Evolutionary conservation across 2,329 filamentous ascomycete genomes (phyloP), one percentile per base, ranked within the genome.

Genomic region (Curvularia hawaiiensis): DNA sequence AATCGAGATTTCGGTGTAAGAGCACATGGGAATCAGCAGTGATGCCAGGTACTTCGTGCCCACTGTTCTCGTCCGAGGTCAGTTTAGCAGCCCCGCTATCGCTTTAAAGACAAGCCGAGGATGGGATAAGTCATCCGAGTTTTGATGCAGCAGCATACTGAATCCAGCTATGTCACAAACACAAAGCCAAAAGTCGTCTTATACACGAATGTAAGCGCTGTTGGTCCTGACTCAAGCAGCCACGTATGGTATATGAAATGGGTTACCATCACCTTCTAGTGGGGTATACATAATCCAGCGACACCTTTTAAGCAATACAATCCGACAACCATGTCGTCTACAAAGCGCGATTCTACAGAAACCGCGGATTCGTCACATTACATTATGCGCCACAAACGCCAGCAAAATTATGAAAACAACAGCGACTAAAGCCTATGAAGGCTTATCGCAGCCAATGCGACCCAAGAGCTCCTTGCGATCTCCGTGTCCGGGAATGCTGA

Each of bases 391-490:
- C 39, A 18, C n/a, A 38, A 40, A 58, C 55, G 51, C 55, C 53
- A 33, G 16, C 50, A 40, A 73, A 33, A 63, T 56, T 18, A 26
- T 57, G 38, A 31, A 11, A 44, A 46, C 14, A 38, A 38, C 22
- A 20, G 9, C 18, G 39, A 22, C 16, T 10, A 24, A 11, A 44
- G 31, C 31, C 24, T 33, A 58, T 7, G 45, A 50, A 41, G 77
- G 89, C 81, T 92, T 92, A 76, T 92, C 90, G 75, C 91, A 95
- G 48, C 91, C 91, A 70, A 95, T 95, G 52, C 91, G 83, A 44
- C 90, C 90, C 52, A 95, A 82, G 64, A 95, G 80, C 74, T 93
- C 91, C 80, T 94, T 95, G 66, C 88, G 85, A 75, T 91, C 89
- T 67, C 88, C 88, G 75, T 89, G 87, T 24, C 89, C 85, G 18